phyloP scores from a whole-genome alignment of 192 early-diverging fungal genomes.

The Linnemannia exigua region DNA sequence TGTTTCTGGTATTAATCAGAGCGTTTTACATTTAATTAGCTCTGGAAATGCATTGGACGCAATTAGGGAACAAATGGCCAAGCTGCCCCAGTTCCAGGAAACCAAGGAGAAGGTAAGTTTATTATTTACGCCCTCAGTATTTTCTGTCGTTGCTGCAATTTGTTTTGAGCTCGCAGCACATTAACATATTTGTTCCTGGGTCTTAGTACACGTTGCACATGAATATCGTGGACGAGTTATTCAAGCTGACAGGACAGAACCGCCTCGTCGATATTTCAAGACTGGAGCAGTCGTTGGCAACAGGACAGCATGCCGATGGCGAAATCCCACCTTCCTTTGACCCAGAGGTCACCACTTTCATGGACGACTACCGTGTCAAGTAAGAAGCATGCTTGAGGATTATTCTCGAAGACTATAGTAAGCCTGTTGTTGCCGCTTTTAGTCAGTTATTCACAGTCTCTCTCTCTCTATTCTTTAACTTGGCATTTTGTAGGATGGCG shows the following conservation, averaged over 20 bases:
- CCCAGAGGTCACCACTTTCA: conserved; percentile 79
- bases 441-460: background rate
- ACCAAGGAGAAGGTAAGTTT: conserved; percentile 60
- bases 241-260: conserved; percentile 76
- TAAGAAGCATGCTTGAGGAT: too few species aligned
- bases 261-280: conserved; percentile 76
- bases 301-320: conserved; percentile 81
- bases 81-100: conserved; percentile 89
- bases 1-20: background rate
- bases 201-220: conserved; percentile 72
- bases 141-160: background rate
- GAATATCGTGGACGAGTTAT: conserved; percentile 85
- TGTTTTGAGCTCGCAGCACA: too few species aligned
- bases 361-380: conserved; percentile 77
- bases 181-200: background rate
- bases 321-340: conserved; percentile 74
- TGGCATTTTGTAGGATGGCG: conserved; percentile 70
- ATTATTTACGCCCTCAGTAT: background rate
- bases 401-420: background rate
- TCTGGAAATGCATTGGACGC: conserved; percentile 77
- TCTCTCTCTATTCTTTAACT: conserved; percentile 16
- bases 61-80: conserved; percentile 87
- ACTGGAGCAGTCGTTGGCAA: conserved; percentile 82
- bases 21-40: background rate
- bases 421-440: background rate